A percentile compares a stretch with the other conserved stretches of the same genome.
phyloP scores from a whole-genome alignment of 495 filamentous ascomycete species.

The Penicillium paradoxum region DNA sequence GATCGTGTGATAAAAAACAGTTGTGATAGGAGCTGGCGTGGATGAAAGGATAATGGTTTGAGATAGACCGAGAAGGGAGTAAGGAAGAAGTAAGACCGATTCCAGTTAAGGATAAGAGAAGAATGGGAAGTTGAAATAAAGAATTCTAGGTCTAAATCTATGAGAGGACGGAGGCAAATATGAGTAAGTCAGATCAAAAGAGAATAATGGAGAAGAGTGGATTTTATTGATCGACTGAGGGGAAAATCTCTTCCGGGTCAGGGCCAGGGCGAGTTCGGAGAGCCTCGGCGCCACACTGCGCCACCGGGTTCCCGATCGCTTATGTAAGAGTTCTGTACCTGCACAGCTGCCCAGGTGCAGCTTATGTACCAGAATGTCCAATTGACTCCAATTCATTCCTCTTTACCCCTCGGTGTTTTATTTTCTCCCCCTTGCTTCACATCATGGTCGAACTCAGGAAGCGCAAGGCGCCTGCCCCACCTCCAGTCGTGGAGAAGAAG shows the following conservation, averaged over 20 bases:
- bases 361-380: background rate
- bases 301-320: constrained; percentile 13
- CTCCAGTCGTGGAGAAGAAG: constrained; percentile 52
- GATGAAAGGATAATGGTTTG: background rate
- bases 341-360: background rate
- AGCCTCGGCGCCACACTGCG: constrained; percentile 2
- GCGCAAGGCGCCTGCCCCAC: constrained; percentile 60
- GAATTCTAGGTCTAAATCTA: background rate
- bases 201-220: constrained; percentile 13
- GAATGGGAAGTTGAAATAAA: background rate
- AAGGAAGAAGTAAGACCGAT: background rate
- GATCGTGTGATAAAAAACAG: background rate
- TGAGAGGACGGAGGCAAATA: background rate
- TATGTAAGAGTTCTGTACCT: background rate
- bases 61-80: background rate
- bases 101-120: background rate
- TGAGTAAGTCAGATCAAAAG: background rate
- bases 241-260: constrained; percentile 22
- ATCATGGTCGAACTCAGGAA: constrained; percentile 67
- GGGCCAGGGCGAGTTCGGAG: constrained; percentile 12
- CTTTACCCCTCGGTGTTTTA: background rate
- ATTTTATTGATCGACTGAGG: constrained; percentile 15
- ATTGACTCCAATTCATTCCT: background rate
- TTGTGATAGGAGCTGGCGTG: background rate
- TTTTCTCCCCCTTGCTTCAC: background rate